These are phyloP conservation scores for Allomyces javanicus DNA, from an alignment of 192 early-diverging fungal species.

Conservation along the genomic window DNA sequence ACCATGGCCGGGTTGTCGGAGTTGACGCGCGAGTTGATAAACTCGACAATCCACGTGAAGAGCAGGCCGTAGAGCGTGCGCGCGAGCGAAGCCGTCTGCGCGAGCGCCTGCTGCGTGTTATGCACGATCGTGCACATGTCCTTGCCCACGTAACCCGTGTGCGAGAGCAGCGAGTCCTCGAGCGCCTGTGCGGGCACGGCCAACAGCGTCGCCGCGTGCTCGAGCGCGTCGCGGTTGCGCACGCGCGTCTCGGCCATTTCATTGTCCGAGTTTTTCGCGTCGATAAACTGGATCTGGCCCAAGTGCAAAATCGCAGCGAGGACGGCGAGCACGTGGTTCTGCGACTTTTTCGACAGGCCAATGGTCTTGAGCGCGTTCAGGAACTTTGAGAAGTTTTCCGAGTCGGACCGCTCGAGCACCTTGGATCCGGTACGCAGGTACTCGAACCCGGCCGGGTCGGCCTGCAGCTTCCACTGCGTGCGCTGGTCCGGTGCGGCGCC, in stretches of 20 bases:
- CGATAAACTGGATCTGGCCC: conserved; percentile 65
- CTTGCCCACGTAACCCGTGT: conserved; percentile 61
- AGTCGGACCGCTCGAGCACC: conserved; percentile 30
- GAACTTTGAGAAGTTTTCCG: conserved; percentile 41
- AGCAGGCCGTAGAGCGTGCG: conserved; percentile 60
- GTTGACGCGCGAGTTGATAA: conserved; percentile 39
- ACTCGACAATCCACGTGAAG: conserved; percentile 68
- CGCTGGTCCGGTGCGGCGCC: conserved; percentile 65
- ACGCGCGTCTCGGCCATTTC: conserved; percentile 51
- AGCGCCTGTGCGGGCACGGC: conserved; percentile 52
- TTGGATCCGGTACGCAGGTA: conserved; percentile 32
- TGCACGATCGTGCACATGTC: conserved; percentile 67
- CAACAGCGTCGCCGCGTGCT: conserved; percentile 61
- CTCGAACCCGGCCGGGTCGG: conserved; percentile 34
- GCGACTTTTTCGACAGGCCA: conserved; percentile 61
- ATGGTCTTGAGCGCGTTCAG: conserved; percentile 64
- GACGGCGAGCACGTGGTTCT: conserved; percentile 64
- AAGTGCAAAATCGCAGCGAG: conserved; percentile 70
- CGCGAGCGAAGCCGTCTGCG: conserved; percentile 51
- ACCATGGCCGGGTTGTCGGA: not conserved
- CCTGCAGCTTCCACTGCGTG: conserved; percentile 39
- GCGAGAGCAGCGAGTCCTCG: conserved; percentile 55
- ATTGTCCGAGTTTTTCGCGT: conserved; percentile 38
- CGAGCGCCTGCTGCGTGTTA: conserved; percentile 43
- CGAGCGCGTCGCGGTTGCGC: conserved; percentile 50